phyloP scores from a whole-genome alignment of 2,329 filamentous ascomycete genomes.

The Alternaria triticina region DNA sequence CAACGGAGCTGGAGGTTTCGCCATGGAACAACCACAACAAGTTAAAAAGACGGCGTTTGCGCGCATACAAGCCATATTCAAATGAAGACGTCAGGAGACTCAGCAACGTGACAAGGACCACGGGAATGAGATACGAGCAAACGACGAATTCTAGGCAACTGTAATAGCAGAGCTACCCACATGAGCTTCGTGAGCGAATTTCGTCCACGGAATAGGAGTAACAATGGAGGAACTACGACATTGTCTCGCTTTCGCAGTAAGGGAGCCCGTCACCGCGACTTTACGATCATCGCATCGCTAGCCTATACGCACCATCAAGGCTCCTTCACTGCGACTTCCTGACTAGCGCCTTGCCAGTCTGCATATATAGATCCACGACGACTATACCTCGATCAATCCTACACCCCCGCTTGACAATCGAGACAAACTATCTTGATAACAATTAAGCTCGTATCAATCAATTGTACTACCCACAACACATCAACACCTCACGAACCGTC shows the following conservation, averaged over 20 bases:
- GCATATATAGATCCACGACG: not conserved
- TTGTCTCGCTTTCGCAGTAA: not conserved
- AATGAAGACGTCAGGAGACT: not conserved
- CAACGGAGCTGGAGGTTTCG: not conserved
- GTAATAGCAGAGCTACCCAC: not conserved
- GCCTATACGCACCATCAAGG: not conserved
- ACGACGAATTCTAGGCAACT: no score
- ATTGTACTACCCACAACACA: not conserved
- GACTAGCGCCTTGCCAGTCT: not conserved
- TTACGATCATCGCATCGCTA: not conserved
- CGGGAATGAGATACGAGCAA: not conserved
- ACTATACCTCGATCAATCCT: not conserved
- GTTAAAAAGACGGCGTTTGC: not conserved
- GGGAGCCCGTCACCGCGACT: not conserved
- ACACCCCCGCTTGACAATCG: not conserved
- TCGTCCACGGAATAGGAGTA: not conserved
- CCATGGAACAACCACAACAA: not conserved
- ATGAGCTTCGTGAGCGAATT: not conserved
- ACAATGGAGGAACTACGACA: no score
- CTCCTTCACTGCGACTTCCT: not conserved
- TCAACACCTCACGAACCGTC: no score
- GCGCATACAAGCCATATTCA: not conserved
- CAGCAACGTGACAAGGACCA: not conserved
- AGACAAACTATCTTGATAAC: not conserved
- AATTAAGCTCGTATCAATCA: not conserved